Percentiles rank a stretch among this genome's conserved stretches.
Evolutionary conservation across 495 filamentous ascomycete species (phyloP).

Genomic region (Podospora appendiculata): DNA sequence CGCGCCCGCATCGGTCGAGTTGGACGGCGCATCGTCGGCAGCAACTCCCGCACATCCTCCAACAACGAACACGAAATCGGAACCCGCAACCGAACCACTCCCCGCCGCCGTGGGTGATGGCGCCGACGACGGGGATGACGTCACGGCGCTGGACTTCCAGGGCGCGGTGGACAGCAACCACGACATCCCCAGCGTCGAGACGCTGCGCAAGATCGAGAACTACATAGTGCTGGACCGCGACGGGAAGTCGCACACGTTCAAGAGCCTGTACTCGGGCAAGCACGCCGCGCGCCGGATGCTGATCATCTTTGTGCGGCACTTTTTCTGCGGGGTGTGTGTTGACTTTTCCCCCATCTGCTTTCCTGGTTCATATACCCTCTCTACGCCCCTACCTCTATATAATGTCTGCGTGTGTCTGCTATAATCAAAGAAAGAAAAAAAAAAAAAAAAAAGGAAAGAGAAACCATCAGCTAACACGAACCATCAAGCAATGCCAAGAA

Average conservation of each 20-base stretch:
- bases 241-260: slow-evolving; percentile 56
- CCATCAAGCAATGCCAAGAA: slow-evolving; percentile 58
- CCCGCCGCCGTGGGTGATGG: neutral
- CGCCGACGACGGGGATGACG: slow-evolving; percentile 4
- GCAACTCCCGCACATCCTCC: too few relatives aligned
- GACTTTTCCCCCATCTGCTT: neutral
- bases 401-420: too few relatives aligned
- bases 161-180: slow-evolving; percentile 43
- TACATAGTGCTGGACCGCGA: slow-evolving; percentile 57
- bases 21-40: too few relatives aligned
- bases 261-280: slow-evolving; percentile 55
- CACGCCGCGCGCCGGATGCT: slow-evolving; percentile 51
- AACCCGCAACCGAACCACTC: neutral
- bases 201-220: slow-evolving; percentile 43
- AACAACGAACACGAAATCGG: neutral
- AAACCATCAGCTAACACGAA: neutral
- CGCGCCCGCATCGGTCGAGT: too few relatives aligned
- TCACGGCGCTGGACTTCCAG: slow-evolving; percentile 32
- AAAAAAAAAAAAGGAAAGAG: too few relatives aligned
- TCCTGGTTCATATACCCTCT: neutral
- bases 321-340: slow-evolving; percentile 77
- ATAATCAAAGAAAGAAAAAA: too few relatives aligned
- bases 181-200: slow-evolving; percentile 41
- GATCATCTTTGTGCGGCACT: slow-evolving; percentile 79
- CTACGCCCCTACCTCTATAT: neutral